Evolutionary conservation across 2,329 filamentous ascomycete species (phyloP).

Genomic region (Penicillium sp.): DNA sequence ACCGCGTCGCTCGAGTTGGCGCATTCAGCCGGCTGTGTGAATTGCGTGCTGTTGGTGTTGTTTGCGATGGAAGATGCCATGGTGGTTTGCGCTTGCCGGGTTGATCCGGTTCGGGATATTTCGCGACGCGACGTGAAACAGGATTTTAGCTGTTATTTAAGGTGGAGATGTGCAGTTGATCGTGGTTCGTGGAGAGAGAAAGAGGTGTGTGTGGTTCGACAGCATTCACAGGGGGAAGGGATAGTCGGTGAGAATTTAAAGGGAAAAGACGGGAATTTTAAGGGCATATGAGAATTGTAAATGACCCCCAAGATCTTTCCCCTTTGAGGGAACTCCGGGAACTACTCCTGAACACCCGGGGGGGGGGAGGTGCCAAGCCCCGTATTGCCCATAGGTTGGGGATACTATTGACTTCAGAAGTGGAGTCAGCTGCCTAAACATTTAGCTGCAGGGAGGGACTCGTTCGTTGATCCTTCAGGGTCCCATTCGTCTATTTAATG

Average conservation of each 20-base stretch:
- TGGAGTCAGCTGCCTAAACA: neutral
- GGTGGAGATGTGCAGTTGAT: neutral
- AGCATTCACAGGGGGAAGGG: neutral
- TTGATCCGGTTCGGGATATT: neutral
- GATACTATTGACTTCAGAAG: neutral
- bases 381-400: neutral
- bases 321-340: neutral
- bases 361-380: neutral
- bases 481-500: neutral
- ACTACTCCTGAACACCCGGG: neutral
- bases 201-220: neutral
- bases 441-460: neutral
- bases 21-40: conserved; percentile 14
- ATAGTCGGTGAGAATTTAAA: neutral
- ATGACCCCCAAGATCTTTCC: neutral
- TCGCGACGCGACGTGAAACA: neutral
- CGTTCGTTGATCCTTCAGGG: neutral
- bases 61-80: neutral
- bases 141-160: neutral
- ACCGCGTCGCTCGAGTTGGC: conserved; percentile 12
- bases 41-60: conserved; percentile 4
- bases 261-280: neutral
- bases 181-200: neutral
- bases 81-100: neutral
- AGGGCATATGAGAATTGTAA: neutral